phyloP scores from a whole-genome alignment of 495 filamentous ascomycete genomes.

The Penicillium chermesinum region DNA sequence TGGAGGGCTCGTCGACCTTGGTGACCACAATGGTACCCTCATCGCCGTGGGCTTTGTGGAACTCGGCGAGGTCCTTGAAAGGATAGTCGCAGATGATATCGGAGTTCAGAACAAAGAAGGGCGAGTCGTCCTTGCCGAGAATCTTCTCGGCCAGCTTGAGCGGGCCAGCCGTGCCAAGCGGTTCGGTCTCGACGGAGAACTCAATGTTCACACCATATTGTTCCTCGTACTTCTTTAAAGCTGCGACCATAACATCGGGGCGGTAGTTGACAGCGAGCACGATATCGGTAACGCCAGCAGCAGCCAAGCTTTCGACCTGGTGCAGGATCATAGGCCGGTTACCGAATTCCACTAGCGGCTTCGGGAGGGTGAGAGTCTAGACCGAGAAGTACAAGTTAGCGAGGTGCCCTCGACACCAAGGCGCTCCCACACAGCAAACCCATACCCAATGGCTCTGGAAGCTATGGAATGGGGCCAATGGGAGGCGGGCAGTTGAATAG shows the following conservation, averaged over 20 bases:
- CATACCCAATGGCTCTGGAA: conserved; percentile 7
- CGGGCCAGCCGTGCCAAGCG: conserved; percentile 91
- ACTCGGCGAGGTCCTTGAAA: conserved; percentile 77
- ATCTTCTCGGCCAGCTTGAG: conserved; percentile 94
- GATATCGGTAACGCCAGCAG: conserved; percentile 95
- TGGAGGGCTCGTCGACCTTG: conserved; percentile 98
- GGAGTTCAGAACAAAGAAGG: conserved; percentile 99
- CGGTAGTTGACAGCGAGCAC: conserved; percentile 98
- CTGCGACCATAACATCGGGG: conserved; percentile 86
- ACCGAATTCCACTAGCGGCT: conserved; percentile 94
- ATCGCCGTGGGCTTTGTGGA: conserved; percentile 88
- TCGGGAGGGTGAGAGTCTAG: conserved; percentile 93
- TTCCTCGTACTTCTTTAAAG: conserved; percentile 81
- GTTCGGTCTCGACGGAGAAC: conserved; percentile 94
- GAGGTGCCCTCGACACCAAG: neutral
- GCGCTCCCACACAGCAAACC: neutral
- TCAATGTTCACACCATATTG: conserved; percentile 89
- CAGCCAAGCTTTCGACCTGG: conserved; percentile 92
- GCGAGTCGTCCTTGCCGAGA: conserved; percentile 84
- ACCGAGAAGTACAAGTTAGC: conserved; percentile 7
- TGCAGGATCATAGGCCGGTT: conserved; percentile 99
- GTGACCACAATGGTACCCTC: conserved; percentile 99
- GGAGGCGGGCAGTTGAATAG: conserved; percentile 9
- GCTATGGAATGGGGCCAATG: conserved; percentile 11
- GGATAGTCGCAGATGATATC: conserved; percentile 99